These are phyloP conservation scores for Umbelopsis vinacea DNA, from an alignment of 192 early-diverging fungal genomes.

Conservation along the genomic window DNA sequence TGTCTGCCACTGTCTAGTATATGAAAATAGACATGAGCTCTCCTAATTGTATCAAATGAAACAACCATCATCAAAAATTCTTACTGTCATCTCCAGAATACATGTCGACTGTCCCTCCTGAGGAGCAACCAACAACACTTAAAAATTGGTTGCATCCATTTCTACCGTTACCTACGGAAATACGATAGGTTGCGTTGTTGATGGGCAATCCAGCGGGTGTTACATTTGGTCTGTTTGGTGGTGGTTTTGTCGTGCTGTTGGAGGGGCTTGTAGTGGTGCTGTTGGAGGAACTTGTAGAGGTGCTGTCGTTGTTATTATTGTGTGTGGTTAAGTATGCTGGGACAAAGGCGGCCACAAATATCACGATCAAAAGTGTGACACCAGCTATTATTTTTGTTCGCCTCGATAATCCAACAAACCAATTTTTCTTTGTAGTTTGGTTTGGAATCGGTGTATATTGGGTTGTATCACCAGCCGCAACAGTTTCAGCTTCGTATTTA, in stretches of 20 bases:
- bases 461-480: too few species aligned
- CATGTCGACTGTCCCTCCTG: background rate
- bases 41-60: background rate
- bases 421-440: background rate
- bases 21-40: background rate
- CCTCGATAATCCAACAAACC: background rate
- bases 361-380: background rate
- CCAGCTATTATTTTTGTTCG: constrained; percentile 5
- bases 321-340: constrained; percentile 4
- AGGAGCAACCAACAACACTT: background rate
- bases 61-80: background rate
- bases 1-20: background rate
- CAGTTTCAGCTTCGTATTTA: background rate
- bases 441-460: too few species aligned
- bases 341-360: constrained; percentile 5
- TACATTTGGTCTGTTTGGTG: background rate
- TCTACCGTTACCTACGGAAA: background rate
- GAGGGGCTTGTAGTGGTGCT: background rate
- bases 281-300: background rate
- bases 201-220: background rate
- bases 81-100: constrained; percentile 3
- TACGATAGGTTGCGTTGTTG: background rate
- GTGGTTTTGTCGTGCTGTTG: background rate
- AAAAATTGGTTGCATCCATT: constrained; percentile 5
- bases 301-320: background rate